phyloP scores from a whole-genome alignment of 768 basidiomycete species.

The Boletus coccyginus region DNA sequence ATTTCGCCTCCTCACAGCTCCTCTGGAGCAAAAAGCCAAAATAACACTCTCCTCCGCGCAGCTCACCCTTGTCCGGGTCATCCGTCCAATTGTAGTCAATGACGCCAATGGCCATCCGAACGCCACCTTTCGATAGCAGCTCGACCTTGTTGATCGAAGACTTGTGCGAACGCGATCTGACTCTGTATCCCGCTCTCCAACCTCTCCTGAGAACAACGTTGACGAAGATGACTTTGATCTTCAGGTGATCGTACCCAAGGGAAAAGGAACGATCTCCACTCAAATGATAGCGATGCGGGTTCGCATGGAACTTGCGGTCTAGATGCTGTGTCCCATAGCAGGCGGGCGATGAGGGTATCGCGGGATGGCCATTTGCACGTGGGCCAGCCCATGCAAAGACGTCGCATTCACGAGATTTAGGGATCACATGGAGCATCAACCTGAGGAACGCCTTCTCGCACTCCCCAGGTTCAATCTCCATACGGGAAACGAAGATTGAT shows the following conservation, averaged over 20 bases:
- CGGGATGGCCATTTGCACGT: neutral
- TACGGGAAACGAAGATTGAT: slow-evolving; percentile 3
- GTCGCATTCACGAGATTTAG: neutral
- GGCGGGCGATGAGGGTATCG: slow-evolving; percentile 4
- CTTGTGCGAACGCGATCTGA: neutral
- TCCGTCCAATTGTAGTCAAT: slow-evolving; percentile 5
- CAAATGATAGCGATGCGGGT: neutral
- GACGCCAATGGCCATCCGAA: neutral
- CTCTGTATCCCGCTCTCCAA: neutral
- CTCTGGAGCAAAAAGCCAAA: slow-evolving; percentile 3
- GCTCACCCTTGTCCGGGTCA: neutral
- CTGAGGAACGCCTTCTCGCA: slow-evolving; percentile 1
- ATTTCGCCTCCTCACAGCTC: neutral
- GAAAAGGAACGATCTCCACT: slow-evolving; percentile 2
- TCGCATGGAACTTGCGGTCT: neutral
- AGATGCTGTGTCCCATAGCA: neutral
- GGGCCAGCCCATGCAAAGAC: slow-evolving; percentile 5
- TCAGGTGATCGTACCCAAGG: slow-evolving; percentile 3
- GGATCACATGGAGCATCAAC: slow-evolving; percentile 4
- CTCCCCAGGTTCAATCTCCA: neutral
- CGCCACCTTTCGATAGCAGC: neutral
- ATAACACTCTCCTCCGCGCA: neutral
- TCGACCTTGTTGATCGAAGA: neutral
- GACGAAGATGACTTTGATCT: slow-evolving; percentile 1
- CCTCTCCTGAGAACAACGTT: neutral